A percentile compares a stretch with the other conserved stretches of the same genome.
Conservation (phyloP, 768 basidiomycete genomes). For the Pholiota conissans region DNA sequence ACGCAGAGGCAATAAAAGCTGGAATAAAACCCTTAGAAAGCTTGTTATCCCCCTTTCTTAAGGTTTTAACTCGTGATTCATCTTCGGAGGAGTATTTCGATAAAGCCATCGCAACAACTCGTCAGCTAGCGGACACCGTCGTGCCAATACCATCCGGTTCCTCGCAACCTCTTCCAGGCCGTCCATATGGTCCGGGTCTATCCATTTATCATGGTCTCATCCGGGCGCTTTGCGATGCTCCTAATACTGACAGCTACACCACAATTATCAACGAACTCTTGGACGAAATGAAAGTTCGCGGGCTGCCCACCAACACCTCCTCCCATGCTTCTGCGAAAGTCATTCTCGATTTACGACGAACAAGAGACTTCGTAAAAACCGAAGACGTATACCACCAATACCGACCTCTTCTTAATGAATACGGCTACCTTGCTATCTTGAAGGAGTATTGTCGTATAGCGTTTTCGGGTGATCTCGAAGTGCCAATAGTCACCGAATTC, state of each 20-base stretch:
- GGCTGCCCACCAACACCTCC: constrained; percentile 44
- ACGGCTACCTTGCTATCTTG: constrained; percentile 65
- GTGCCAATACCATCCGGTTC: constrained; percentile 15
- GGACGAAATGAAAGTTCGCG: constrained; percentile 62
- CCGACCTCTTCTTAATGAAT: constrained; percentile 47
- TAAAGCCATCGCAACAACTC: constrained; percentile 53
- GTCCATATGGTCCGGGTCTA: constrained; percentile 45
- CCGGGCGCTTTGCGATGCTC: constrained; percentile 44
- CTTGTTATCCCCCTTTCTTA: constrained; percentile 57
- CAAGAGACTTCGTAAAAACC: constrained; percentile 55
- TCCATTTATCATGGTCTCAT: constrained; percentile 57
- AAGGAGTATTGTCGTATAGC: constrained; percentile 60
- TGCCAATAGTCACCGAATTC: constrained; percentile 55
- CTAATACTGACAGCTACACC: constrained; percentile 46
- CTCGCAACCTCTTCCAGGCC: constrained; percentile 16
- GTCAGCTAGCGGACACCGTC: constrained; percentile 9
- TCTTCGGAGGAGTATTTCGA: constrained; percentile 45
- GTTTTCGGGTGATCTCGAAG: constrained; percentile 40
- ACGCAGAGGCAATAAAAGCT: constrained; percentile 41
- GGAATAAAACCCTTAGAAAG: constrained; percentile 49
- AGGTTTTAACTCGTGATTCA: constrained; percentile 41
- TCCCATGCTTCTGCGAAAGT: constrained; percentile 50
- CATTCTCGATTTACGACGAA: constrained; percentile 67
- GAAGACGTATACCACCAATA: constrained; percentile 57
- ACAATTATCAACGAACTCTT: constrained; percentile 51